A percentile compares a stretch with the other conserved stretches of the same genome.
Conservation (phyloP, 2,329 filamentous ascomycete species). For the Alternaria burnsii region DNA sequence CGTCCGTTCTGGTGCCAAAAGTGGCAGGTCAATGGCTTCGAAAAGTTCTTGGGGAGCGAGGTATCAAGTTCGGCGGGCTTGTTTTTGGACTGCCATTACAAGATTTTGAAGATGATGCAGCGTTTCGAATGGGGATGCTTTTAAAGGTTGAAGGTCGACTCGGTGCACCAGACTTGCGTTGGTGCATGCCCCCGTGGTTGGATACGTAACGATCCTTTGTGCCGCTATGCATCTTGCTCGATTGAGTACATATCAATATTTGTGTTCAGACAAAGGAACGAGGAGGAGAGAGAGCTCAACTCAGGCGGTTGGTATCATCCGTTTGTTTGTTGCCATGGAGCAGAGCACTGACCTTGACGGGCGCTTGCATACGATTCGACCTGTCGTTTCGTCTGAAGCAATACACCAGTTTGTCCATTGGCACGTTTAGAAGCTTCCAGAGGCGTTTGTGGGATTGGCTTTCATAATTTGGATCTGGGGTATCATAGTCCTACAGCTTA, state of each 20-base stretch:
- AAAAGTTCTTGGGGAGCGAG: slow-evolving; percentile 17
- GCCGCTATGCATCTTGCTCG: background rate
- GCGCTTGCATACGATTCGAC: background rate
- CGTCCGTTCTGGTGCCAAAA: slow-evolving; percentile 19
- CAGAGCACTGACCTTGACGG: slow-evolving; percentile 1
- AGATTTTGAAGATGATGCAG: background rate
- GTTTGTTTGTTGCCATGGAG: slow-evolving; percentile 1
- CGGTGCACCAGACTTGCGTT: background rate
- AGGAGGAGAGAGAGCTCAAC: background rate
- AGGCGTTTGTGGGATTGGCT: background rate
- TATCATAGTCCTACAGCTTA: slow-evolving; percentile 56
- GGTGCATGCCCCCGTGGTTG: background rate
- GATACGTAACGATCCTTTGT: background rate
- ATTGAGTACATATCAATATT: background rate
- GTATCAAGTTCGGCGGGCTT: background rate
- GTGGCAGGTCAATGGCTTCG: slow-evolving; percentile 14
- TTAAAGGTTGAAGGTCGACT: background rate
- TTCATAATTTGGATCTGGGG: slow-evolving; percentile 20
- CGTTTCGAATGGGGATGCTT: background rate
- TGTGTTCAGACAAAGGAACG: background rate
- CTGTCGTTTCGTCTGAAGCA: background rate
- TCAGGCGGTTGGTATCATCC: background rate
- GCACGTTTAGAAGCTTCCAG: background rate
- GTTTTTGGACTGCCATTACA: background rate
- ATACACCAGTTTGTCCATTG: background rate